Base-by-base conservation (phyloP, 306 rosid genomes). In the Ormosia semicastrata region DNA sequence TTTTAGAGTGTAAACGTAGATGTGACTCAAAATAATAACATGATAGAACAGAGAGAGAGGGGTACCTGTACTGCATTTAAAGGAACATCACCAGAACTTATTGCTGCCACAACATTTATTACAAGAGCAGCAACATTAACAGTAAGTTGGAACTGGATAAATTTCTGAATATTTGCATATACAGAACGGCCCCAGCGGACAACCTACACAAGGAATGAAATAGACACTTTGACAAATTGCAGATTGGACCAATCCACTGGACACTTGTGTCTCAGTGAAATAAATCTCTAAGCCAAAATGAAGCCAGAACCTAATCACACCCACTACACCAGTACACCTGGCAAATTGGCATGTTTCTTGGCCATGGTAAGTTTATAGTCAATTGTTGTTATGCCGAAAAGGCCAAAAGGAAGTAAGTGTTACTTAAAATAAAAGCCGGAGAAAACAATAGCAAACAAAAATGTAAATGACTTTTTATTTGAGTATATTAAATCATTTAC, bases 131-230 rank as follows among this genome's bases (percentile, higher is more conserved):
- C 99, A 69, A 92, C 99, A 75, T 95, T 95, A 58, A 95, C 99
- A 4, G 99, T 95, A 47, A 95, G 98, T 86, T 93, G 99, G 86
- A 95, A 95, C 85, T 95, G 99, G 83, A 95, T 95, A 84, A 95
- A 95, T 81, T 95, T 95, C 88, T 95, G 99, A 86, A 95, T 93
- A 81, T 95, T 95, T 77, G 99, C 98, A 86, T 93, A 95, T 14
- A 95, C 99, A 85, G 99, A 95, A 62, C 99, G 98, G 68, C 99
- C 99, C 99, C 99, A 95, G 49, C 98, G 95, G 72, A 95, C 99
- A 88, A 95, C 99, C 99, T 95, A 84, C 58, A 75, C 37, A 60
- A 47, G 77, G 54, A 71, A 81, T 30, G 75, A 50, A 85, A 74
- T 18, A 64, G 50, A 72, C 29, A 41, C 79, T 49, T 39, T 71